phyloP scores from a whole-genome alignment of 495 filamentous ascomycete genomes.

The Ascobolus immersus region DNA sequence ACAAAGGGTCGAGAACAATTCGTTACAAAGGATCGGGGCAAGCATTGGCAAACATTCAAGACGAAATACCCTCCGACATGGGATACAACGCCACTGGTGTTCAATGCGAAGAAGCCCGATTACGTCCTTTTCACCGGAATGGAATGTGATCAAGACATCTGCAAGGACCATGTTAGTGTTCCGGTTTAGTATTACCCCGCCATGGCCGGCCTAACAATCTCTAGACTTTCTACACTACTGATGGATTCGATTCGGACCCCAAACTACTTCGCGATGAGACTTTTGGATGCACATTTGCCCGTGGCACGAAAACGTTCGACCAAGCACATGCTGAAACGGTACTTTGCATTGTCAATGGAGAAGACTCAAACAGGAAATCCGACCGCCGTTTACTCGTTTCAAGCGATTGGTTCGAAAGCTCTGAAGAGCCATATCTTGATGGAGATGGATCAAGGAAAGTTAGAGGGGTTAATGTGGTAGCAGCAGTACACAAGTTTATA shows the following conservation, averaged over 20 bases:
- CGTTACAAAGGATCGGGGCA: slow-evolving; percentile 52
- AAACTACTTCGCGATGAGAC: slow-evolving; percentile 30
- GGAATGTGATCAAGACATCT: slow-evolving; percentile 29
- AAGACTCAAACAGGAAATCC: slow-evolving; percentile 32
- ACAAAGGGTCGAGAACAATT: slow-evolving; percentile 42
- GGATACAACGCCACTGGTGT: slow-evolving; percentile 30
- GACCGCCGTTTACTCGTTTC: slow-evolving; percentile 47
- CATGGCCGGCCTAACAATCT: not conserved
- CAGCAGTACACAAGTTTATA: slow-evolving; percentile 57
- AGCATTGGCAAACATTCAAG: slow-evolving; percentile 51
- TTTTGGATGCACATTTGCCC: slow-evolving; percentile 60
- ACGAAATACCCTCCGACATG: slow-evolving; percentile 24
- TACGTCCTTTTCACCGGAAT: slow-evolving; percentile 60
- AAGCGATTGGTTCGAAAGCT: slow-evolving; percentile 43
- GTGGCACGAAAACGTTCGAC: slow-evolving; percentile 40
- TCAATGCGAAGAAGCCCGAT: slow-evolving; percentile 55
- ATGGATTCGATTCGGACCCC: slow-evolving; percentile 46
- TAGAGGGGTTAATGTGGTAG: slow-evolving; percentile 48
- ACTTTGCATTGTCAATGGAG: slow-evolving; percentile 52
- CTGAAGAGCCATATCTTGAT: slow-evolving; percentile 46
- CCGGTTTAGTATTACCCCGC: too few species aligned
- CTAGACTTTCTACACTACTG: slow-evolving; percentile 47
- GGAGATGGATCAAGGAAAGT: slow-evolving; percentile 43
- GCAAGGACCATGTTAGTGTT: slow-evolving; percentile 15
- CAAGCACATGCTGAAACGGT: slow-evolving; percentile 36